These are phyloP conservation scores for Rhizopogon sp. DNA, from an alignment of 768 basidiomycete species.

Conservation along the genomic window DNA sequence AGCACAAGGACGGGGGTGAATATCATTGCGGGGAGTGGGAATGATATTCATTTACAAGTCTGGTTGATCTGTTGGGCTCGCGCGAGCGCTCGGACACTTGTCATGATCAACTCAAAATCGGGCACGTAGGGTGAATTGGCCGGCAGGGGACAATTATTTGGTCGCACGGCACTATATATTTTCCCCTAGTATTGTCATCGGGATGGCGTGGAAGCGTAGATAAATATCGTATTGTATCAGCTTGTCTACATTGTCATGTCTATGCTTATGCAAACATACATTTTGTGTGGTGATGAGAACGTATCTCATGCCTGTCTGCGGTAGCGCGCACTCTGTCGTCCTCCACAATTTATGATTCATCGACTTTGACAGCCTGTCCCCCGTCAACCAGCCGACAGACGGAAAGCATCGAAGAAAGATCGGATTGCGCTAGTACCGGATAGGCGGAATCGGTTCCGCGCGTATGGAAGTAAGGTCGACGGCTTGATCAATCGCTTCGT, in stretches of 20 bases:
- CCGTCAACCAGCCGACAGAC: background rate
- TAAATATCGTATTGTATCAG: background rate
- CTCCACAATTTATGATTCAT: too few relatives aligned
- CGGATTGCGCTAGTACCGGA: conserved; percentile 52
- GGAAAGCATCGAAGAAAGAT: background rate
- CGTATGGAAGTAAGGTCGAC: conserved; percentile 73
- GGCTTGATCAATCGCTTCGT: conserved; percentile 73
- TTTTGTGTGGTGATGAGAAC: background rate
- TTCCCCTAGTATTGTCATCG: background rate
- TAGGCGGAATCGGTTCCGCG: conserved; percentile 83
- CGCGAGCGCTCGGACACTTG: background rate
- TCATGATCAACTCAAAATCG: background rate
- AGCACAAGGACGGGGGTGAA: too few relatives aligned
- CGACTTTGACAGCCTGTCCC: background rate
- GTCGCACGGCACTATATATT: background rate
- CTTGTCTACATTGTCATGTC: background rate
- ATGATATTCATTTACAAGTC: too few relatives aligned
- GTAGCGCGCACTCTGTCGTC: too few relatives aligned
- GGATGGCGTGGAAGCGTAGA: background rate
- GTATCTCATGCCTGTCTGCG: background rate
- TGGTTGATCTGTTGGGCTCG: too few relatives aligned
- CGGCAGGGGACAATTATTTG: background rate
- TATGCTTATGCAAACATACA: conserved; percentile 1
- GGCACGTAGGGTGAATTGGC: background rate
- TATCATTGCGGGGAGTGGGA: too few relatives aligned